A percentile compares a stretch with the other conserved stretches of the same genome.
Conservation (phyloP, 129 eudicot species). For the Glebionis coronaria region DNA sequence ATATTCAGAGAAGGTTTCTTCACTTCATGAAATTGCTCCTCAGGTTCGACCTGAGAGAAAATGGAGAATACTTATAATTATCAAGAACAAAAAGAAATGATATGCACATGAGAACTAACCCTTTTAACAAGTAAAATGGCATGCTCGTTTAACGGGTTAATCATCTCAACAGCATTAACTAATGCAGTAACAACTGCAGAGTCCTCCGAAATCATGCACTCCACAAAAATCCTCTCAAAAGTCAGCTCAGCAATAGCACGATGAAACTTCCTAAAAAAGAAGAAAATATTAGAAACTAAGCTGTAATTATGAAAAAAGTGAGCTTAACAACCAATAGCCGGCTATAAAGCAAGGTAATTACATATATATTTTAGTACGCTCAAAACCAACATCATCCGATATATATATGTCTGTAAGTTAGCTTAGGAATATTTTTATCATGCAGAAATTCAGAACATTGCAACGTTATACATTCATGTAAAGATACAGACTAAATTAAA, state of each 20-base stretch:
- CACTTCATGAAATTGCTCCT: constrained; percentile 29
- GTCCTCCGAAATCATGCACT: constrained; percentile 72
- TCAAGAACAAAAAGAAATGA: constrained; percentile 9
- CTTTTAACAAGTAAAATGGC: constrained; percentile 43
- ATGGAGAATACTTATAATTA: constrained; percentile 4
- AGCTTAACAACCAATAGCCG: constrained; percentile 1
- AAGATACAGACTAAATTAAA: not conserved
- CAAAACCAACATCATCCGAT: constrained; percentile 2
- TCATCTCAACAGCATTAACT: constrained; percentile 48
- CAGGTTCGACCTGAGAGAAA: constrained; percentile 39
- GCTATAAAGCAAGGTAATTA: constrained; percentile 3
- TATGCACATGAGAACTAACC: constrained; percentile 41
- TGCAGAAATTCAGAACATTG: not conserved
- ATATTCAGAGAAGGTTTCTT: constrained; percentile 48
- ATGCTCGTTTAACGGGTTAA: constrained; percentile 52
- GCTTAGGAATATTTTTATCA: not conserved
- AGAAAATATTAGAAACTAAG: constrained; percentile 21
- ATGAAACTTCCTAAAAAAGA: constrained; percentile 49
- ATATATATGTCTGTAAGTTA: constrained; percentile 1
- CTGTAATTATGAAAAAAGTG: not conserved
- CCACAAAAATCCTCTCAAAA: constrained; percentile 42
- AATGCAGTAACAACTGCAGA: constrained; percentile 54
- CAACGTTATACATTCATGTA: not conserved
- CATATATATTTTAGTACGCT: not conserved
- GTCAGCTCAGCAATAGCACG: constrained; percentile 53